Percentiles rank a stretch among this genome's conserved stretches.
Conservation (phyloP, 2,329 filamentous ascomycete genomes). For the Pleurostoma richardsiae region DNA sequence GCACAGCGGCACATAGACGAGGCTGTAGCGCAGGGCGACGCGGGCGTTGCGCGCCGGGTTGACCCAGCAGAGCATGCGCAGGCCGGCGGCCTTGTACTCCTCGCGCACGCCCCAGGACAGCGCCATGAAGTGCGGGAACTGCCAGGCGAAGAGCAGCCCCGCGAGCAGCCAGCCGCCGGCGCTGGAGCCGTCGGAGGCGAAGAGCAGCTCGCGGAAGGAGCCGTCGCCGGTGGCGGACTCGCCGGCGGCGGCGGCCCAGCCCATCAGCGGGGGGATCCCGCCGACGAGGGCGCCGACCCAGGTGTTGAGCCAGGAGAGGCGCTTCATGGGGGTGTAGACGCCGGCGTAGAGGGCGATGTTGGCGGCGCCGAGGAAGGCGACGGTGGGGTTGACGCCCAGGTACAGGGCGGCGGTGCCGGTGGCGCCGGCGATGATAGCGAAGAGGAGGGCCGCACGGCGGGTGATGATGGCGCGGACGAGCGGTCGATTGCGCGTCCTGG, state of each 20-base stretch:
- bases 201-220: constrained; percentile 72
- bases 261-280: constrained; percentile 93
- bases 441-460: constrained; percentile 65
- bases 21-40: constrained; percentile 81
- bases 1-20: constrained; percentile 84
- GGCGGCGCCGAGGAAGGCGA: constrained; percentile 73
- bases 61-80: constrained; percentile 76
- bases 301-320: constrained; percentile 80
- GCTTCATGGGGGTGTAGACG: constrained; percentile 88
- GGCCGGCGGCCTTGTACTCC: constrained; percentile 72
- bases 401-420: constrained; percentile 71
- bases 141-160: constrained; percentile 84
- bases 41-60: constrained; percentile 81
- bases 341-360: constrained; percentile 91
- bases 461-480: constrained; percentile 78
- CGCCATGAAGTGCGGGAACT: constrained; percentile 97
- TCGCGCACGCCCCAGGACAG: constrained; percentile 83
- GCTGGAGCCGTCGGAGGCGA: constrained; percentile 55
- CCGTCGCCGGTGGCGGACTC: constrained; percentile 74
- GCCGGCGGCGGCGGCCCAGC: constrained; percentile 91
- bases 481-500: constrained; percentile 83
- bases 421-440: constrained; percentile 69
- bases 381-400: constrained; percentile 90
- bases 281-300: constrained; percentile 94
- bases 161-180: constrained; percentile 87